These are phyloP conservation scores for Didymella pinodella DNA, from an alignment of 2,329 filamentous ascomycete genomes.

Conservation along the genomic window DNA sequence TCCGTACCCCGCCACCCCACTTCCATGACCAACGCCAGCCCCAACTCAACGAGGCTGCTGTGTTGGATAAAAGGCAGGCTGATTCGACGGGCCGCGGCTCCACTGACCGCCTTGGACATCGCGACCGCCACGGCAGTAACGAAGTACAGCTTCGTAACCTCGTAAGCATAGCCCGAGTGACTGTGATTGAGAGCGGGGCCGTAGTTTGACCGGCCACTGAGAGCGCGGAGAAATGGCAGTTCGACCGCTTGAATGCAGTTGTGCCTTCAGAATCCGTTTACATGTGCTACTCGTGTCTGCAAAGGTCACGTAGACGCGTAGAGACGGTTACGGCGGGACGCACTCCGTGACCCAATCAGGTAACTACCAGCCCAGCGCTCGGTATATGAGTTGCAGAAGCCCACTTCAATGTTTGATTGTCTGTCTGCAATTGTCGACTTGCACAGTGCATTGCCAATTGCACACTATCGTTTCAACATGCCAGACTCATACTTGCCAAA, in stretches of 20 bases:
- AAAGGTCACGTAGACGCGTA: constrained; percentile 38
- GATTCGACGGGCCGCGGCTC: constrained; percentile 48
- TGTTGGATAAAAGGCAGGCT: constrained; percentile 41
- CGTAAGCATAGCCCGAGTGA: constrained; percentile 26
- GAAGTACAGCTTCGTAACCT: constrained; percentile 35
- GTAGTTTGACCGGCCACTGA: constrained; percentile 30
- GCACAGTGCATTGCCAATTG: constrained; percentile 20
- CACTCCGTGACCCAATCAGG: constrained; percentile 42
- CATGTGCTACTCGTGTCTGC: constrained; percentile 32
- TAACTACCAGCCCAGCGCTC: constrained; percentile 19
- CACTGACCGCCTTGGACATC: constrained; percentile 47
- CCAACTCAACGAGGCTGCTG: constrained; percentile 18
- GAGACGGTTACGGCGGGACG: constrained; percentile 49
- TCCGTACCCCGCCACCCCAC: constrained; percentile 28
- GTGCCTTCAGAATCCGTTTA: constrained; percentile 30
- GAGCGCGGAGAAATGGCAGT: constrained; percentile 30
- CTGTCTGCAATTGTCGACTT: constrained; percentile 14
- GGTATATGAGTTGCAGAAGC: constrained; percentile 46
- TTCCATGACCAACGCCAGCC: constrained; percentile 12
- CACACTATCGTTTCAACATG: constrained; percentile 36
- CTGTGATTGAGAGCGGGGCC: constrained; percentile 29
- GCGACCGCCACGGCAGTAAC: constrained; percentile 42
- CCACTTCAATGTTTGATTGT: constrained; percentile 23
- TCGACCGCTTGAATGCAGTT: constrained; percentile 28
- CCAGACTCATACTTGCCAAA: constrained; percentile 50